phyloP scores from a whole-genome alignment of 805 yeast species.

The Priceomyces castillae region DNA sequence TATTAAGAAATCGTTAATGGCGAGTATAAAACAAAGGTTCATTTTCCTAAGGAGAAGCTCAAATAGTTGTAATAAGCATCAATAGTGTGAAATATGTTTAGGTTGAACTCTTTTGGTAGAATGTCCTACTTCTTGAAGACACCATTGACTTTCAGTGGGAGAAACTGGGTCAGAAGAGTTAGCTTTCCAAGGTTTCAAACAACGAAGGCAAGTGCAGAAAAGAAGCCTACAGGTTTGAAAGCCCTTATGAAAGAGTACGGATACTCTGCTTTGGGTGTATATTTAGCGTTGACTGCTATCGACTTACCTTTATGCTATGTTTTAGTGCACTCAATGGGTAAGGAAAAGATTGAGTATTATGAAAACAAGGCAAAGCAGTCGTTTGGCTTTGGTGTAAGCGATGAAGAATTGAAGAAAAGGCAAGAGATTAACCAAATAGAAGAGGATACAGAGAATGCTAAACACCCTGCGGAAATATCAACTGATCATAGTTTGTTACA shows the following conservation, averaged over 20 bases:
- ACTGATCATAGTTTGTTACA: slow-evolving; percentile 10
- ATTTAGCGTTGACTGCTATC: slow-evolving; percentile 64
- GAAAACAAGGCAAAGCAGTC: slow-evolving; percentile 58
- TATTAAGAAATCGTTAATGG: background rate
- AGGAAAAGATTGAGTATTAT: slow-evolving; percentile 68
- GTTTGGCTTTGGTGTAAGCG: slow-evolving; percentile 60
- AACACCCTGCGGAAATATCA: slow-evolving; percentile 20
- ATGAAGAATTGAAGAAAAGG: slow-evolving; percentile 37
- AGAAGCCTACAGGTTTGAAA: slow-evolving; percentile 49
- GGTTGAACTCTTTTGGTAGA: slow-evolving; percentile 11
- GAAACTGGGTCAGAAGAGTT: background rate
- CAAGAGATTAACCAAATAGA: slow-evolving; percentile 35
- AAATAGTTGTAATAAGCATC: background rate
- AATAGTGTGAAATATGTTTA: slow-evolving; percentile 8
- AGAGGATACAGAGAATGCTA: slow-evolving; percentile 20
- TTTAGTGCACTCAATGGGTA: slow-evolving; percentile 83
- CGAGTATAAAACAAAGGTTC: too few species aligned
- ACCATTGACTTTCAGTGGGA: background rate
- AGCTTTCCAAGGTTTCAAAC: slow-evolving; percentile 18
- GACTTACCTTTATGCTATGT: slow-evolving; percentile 84
- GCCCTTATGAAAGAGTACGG: slow-evolving; percentile 83
- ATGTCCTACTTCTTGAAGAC: slow-evolving; percentile 2
- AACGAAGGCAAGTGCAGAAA: slow-evolving; percentile 12
- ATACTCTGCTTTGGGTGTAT: slow-evolving; percentile 84
- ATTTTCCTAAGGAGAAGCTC: too few species aligned